Conservation (phyloP, 768 basidiomycete species). For the Boletales sp. region DNA sequence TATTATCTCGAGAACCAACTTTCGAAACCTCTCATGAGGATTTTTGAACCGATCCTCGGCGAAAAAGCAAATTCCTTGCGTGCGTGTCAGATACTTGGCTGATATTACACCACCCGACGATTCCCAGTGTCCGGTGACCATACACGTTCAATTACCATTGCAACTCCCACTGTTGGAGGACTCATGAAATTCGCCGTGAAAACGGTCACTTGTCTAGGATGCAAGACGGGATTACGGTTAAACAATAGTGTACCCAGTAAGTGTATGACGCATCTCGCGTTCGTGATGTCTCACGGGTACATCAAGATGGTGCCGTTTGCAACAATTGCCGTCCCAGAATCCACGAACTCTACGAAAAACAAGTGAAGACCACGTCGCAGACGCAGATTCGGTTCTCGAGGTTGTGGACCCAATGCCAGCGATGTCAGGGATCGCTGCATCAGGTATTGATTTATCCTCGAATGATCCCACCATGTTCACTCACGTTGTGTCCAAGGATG, state of each 20-base stretch:
- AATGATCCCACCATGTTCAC: not conserved
- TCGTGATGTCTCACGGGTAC: constrained; percentile 3
- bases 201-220: constrained; percentile 91
- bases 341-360: constrained; percentile 91
- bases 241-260: constrained; percentile 73
- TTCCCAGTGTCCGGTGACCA: constrained; percentile 88
- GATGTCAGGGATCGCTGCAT: constrained; percentile 97
- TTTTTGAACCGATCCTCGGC: constrained; percentile 96
- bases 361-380: constrained; percentile 68
- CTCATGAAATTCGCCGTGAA: constrained; percentile 99
- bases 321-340: constrained; percentile 86
- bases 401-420: constrained; percentile 97
- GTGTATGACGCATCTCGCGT: constrained; percentile 16
- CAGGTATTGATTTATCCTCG: constrained; percentile 47
- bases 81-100: constrained; percentile 36
- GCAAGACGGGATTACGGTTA: constrained; percentile 81
- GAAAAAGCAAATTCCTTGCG: constrained; percentile 83
- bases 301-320: constrained; percentile 85
- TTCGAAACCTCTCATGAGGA: constrained; percentile 93
- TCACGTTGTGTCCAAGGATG: constrained; percentile 57
- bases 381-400: constrained; percentile 90
- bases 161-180: constrained; percentile 93
- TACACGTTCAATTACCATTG: constrained; percentile 92
- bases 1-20: constrained; percentile 99
- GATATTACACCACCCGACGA: constrained; percentile 2